Evolutionary conservation across 768 basidiomycete species (phyloP), one percentile per base, ranked within the genome.

Genomic region (Tremella fuciformis): DNA sequence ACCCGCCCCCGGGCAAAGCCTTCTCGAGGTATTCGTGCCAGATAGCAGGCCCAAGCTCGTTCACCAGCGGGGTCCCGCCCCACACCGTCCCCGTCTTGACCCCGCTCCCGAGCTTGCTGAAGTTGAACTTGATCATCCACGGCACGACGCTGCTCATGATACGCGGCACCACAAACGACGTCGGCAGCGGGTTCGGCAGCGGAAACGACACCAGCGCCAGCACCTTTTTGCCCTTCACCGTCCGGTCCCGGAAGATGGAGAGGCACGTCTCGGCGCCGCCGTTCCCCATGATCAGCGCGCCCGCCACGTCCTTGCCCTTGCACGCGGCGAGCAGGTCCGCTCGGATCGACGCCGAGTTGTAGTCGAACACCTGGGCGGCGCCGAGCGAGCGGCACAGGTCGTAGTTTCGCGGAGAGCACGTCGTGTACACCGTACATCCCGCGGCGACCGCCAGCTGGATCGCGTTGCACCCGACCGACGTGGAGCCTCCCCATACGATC

Each of bases 261-360:
- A 34, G 29, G 29, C 42, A 46, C n/a, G 22, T 46, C 22, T 46
- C 42, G 22, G 42, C 42, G 22, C 42, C 42, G 22, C 42, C 42
- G n/a, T 15, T 22, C 6, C 42, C 42, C 22, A 46, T 18, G 22
- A 22, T 46, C 42, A 46, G 6, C 8, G 42, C 42, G 6, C 42
- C 42, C n/a, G 22, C 42, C n/a, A 46, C 42, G 6, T 46, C n/a
- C 16, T 46, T 46, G 22, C 42, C 42, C n/a, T 46, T 46, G n/a
- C n/a, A 46, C 42, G 22, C n/a, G n/a, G n/a, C 42, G n/a, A 46
- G n/a, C 22, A 46, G 22, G n/a, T 46, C 22, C 4, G n/a, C 42
- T 15, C 22, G n/a, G 4, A 46, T 15, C n/a, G 22, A 4, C n/a
- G 4, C 7, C n/a, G n/a, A n/a, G 25, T n/a, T 3, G 24, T 50